Evolutionary conservation across 2,329 filamentous ascomycete genomes (phyloP), one percentile per base, ranked within the genome.

Genomic region (Sclerotinia trifoliorum): DNA sequence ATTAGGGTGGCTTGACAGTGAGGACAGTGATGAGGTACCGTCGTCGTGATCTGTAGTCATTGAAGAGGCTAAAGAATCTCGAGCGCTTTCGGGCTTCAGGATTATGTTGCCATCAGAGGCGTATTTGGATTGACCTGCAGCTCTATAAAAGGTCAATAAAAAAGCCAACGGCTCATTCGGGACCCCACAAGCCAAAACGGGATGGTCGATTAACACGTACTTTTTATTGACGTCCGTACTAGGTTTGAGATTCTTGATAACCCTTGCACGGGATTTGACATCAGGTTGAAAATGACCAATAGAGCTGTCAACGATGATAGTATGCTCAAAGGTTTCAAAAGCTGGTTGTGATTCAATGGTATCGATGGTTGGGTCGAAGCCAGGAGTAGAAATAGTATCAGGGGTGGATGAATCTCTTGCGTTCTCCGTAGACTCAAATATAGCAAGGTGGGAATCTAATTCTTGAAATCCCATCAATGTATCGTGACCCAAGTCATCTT

Each of bases 1-100:
- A 61, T 86, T 89, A 70, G 85, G 86, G 78, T 89, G 88, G 78
- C 87, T 90, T 71, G 86, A 88, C 51, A 80, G 76, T 5, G 82
- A 83, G 10, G 84, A 84, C n/a, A 81, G 81, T 24, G 80, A 78
- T 32, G 86, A 87, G 61, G 84, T 74, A 60, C 39, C 73, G 63
- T 78, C 77, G 35, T 77, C 88, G 35, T 81, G 78, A 67, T 88
- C 85, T 70, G 85, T 84, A 44, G 83, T 71, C 68, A 83, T 78
- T n/a, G 85, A 85, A 19, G 86, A 88, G 57, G 80, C 79, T 70
- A 84, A 79, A 48, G 83, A 85, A 52, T 76, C 80, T 73, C 74
- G 75, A 70, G 71, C 75, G 66, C 74, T 77, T 71, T 78, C 75
- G 67, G 75, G 70, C 70, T 74, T 76, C 48, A 77, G 72, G 73